A percentile compares a stretch with the other conserved stretches of the same genome.
Evolutionary conservation across 495 filamentous ascomycete genomes (phyloP).

Genomic region (Xylaria nigripes): DNA sequence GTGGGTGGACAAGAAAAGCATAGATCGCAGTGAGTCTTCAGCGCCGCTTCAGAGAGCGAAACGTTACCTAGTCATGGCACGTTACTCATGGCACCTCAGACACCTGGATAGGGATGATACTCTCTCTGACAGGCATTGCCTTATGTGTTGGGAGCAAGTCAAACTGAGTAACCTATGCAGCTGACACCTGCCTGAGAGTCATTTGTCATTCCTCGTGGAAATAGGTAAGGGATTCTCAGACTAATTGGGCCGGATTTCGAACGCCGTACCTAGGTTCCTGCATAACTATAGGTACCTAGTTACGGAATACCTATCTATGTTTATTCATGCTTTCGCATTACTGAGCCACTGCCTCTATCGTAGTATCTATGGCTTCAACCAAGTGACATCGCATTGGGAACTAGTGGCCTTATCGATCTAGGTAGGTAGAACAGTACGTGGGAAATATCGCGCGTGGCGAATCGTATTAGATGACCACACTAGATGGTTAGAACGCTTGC

Average conservation of each 20-base stretch:
- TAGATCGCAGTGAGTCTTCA: constrained; percentile 55
- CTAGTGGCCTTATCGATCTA: background rate
- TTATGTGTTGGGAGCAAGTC: constrained; percentile 71
- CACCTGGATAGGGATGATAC: constrained; percentile 80
- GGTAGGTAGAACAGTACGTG: background rate
- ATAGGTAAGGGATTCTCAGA: background rate
- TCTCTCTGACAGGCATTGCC: constrained; percentile 76
- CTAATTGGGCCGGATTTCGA: no score
- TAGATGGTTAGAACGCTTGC: no score
- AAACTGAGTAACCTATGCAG: background rate
- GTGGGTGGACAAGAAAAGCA: constrained; percentile 87
- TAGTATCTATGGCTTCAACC: no score
- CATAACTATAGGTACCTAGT: no score
- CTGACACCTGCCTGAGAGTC: background rate
- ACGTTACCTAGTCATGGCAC: background rate
- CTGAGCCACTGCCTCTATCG: no score
- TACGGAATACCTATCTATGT: no score
- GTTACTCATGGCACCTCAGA: constrained; percentile 37
- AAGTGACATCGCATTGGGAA: background rate
- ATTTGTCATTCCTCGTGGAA: background rate
- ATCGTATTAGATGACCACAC: no score
- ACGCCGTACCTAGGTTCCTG: no score
- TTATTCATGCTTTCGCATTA: no score
- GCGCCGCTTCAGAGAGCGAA: background rate
- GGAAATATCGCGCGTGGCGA: no score